Base-by-base conservation (phyloP, 768 basidiomycete species). In the Leccinum boreale region DNA sequence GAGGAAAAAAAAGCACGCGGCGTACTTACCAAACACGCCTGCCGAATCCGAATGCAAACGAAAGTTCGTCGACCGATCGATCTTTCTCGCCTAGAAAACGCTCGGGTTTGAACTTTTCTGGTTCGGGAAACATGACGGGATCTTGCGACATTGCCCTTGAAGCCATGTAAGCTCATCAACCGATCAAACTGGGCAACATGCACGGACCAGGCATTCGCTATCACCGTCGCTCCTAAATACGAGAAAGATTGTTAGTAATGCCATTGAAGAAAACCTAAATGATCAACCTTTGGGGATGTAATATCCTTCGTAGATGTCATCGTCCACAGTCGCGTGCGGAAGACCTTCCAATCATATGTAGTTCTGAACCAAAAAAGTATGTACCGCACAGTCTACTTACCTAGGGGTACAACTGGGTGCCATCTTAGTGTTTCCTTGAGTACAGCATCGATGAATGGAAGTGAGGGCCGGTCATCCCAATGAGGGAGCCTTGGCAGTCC, bases 231-330 rank as follows among this genome's bases (percentile, higher is more conserved):
- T 2, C 70, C 68, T 64, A 17, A 21, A 33, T 3, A 15, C 14
- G 29, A 11, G 29, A 24, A 14, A 36, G 23, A 47, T 2, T 15
- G 15, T 60, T 12, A 33, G 26, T 21, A 7, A 47, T 33, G 2
- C 36, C 44, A 28, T 57, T 36, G 53, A 12, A 47, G 46, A 19
- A 46, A 49, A 24, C 19, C 36, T 21, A 42, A 31, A 46, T 12
- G 21, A 36, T 24, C 78, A 68, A 61, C 81, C 83, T 60, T 76
- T 74, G 10, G 85, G 82, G 45, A 86, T 85, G 6, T 79, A 61
- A 55, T 79, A 79, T 21, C 77, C 75, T 48, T 74, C 68, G 57
- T 80, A 79, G 15, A 73, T 55, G 51, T 78, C 79, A 54, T 79
- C 77, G 35, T 73, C 63, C 2, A 75, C 75, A 4, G 65, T 58